A percentile compares a stretch with the other conserved stretches of the same genome.
Evolutionary conservation across 2,329 filamentous ascomycete species (phyloP).

Genomic region (Cordyceps cicadae): DNA sequence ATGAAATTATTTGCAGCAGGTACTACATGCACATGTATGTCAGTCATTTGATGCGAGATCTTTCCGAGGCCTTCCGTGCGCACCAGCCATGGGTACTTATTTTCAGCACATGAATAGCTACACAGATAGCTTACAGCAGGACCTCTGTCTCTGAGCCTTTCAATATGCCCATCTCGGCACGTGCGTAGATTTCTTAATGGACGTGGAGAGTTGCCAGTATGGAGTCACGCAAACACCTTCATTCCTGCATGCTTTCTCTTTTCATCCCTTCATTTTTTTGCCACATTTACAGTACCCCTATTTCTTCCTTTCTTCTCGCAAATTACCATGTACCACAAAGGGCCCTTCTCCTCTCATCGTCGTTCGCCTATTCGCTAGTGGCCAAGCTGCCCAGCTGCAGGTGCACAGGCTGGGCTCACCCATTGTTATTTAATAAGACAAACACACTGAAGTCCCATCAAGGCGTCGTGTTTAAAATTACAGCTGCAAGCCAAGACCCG

Average conservation of each 20-base stretch:
- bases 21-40: not conserved
- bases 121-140: not conserved
- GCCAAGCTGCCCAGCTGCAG: too few species aligned
- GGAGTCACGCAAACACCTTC: not conserved
- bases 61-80: not conserved
- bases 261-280: not conserved
- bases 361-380: too few species aligned
- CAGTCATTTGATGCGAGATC: slow-evolving; percentile 1
- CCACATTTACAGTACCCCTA: too few species aligned
- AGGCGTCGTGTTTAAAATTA: too few species aligned
- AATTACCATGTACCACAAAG: not conserved
- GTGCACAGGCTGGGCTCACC: too few species aligned
- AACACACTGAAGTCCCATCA: too few species aligned
- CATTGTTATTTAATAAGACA: too few species aligned
- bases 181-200: too few species aligned
- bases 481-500: too few species aligned
- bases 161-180: too few species aligned
- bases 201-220: too few species aligned
- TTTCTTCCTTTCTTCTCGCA: not conserved
- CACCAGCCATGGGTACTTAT: not conserved
- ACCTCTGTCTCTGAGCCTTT: too few species aligned
- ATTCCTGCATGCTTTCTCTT: not conserved
- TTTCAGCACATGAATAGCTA: not conserved
- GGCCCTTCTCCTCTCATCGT: not conserved
- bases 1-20: not conserved